Evolutionary conservation across 257 asterid species (phyloP).

Genomic region (Apocynum venetum): DNA sequence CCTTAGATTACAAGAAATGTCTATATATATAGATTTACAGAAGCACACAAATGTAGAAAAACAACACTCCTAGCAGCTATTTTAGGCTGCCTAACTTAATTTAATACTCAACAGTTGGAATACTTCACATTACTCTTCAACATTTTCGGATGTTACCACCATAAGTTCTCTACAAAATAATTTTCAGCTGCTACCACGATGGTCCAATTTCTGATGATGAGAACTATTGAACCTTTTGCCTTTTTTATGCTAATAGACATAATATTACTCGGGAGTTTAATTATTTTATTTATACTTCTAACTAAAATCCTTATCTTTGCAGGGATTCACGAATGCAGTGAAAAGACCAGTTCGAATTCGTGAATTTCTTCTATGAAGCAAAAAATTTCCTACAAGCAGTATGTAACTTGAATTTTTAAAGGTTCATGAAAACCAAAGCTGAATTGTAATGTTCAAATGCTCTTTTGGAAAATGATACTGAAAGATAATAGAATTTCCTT

Average conservation of each 20-base stretch:
- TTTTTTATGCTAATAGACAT: background rate
- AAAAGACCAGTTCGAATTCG: slow-evolving; percentile 83
- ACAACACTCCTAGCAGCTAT: no score
- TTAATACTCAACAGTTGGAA: no score
- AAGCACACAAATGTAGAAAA: no score
- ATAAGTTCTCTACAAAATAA: no score
- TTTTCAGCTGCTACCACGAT: no score
- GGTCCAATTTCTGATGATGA: no score
- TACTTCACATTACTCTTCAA: background rate
- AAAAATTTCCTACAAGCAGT: background rate
- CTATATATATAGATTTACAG: no score
- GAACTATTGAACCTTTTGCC: background rate
- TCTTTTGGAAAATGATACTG: background rate
- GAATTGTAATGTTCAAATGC: background rate
- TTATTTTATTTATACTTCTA: background rate
- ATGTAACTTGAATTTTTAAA: background rate
- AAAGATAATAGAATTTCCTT: background rate
- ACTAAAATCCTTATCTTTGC: slow-evolving; percentile 16
- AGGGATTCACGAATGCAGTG: slow-evolving; percentile 98
- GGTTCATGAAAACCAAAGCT: background rate
- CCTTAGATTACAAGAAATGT: no score
- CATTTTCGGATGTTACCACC: no score
- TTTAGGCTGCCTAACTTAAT: no score
- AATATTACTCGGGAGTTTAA: background rate
- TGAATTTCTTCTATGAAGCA: slow-evolving; percentile 58